Percentiles rank a stretch among this genome's conserved stretches.
phyloP scores from a whole-genome alignment of 1,284 basidiomycete species.

The Marasmius fiardii region DNA sequence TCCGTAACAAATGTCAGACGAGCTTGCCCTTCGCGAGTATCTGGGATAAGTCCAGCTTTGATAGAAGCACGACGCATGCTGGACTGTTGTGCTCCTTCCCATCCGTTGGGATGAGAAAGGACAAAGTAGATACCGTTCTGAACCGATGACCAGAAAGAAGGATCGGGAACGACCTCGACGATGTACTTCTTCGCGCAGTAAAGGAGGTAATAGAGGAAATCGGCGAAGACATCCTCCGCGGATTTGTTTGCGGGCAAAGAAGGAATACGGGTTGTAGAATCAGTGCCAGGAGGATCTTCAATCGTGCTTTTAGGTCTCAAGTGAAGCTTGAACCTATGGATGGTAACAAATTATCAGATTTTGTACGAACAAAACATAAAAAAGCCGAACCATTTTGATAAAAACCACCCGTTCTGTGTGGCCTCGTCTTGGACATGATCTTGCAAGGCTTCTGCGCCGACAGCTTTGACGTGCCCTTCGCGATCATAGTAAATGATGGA shows the following conservation, averaged over 20 bases:
- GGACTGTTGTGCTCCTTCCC: constrained; percentile 20
- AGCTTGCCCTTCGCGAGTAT: constrained; percentile 22
- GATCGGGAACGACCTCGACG: constrained; percentile 26
- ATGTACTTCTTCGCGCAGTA: constrained; percentile 33
- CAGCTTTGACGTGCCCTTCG: constrained; percentile 38
- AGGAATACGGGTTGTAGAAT: constrained; percentile 18
- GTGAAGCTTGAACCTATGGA: constrained; percentile 34
- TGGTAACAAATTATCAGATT: too few relatives aligned
- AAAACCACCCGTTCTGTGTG: constrained; percentile 35
- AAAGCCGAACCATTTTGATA: background rate
- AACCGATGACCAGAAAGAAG: constrained; percentile 32
- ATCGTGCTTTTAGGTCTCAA: constrained; percentile 22
- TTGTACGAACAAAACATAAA: too few relatives aligned
- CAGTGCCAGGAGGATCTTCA: background rate
- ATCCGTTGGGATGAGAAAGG: constrained; percentile 23
- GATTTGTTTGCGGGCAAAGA: constrained; percentile 32
- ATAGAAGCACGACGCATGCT: constrained; percentile 20
- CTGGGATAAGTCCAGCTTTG: constrained; percentile 15
- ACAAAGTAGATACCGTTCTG: constrained; percentile 28
- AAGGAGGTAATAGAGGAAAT: constrained; percentile 41
- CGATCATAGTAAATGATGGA: constrained; percentile 50
- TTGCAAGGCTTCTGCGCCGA: constrained; percentile 47
- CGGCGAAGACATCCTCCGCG: constrained; percentile 32
- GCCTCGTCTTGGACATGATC: constrained; percentile 37
- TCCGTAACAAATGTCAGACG: constrained; percentile 45